Base-by-base conservation (phyloP, 495 filamentous ascomycete species). In the Trichoderma erinaceum region DNA sequence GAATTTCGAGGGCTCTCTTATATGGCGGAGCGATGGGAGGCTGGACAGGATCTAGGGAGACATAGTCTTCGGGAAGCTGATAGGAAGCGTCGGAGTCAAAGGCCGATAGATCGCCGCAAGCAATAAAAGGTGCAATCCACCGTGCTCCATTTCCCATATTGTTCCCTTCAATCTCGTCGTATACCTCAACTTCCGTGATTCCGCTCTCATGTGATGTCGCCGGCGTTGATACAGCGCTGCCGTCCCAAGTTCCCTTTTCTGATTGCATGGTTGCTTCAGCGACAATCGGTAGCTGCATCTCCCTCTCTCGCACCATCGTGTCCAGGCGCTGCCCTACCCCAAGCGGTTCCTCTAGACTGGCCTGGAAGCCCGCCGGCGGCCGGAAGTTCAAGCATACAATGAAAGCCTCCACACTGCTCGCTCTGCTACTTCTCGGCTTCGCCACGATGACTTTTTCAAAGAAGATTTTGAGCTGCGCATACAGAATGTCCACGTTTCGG, bases 1-100 rank as follows among this genome's bases (percentile, higher is more conserved):
- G 85, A 79, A 96, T 78, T 75, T 99, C 95, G 68, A 99, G 80
- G 4, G 96, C 95, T 18, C 87, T 85, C 75, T 93, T 93, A 70
- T 99, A 99, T 0, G 95, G 96, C 2, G 95, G 95, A 10, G 96
- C 96, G 12, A 93, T 98, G 7, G 95, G 95, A 7, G 93, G 94
- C 70, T 97, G 95, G n/a, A 99, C 85, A 0, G 95, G 95, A 75
- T 97, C 93, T 41, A 97, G 85, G 66, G 87, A 92, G 50, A 91
- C 84, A 71, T 92, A 84, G 66, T 83, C 82, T 13, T 84, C 82
- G 1, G 95, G 93, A 12, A 99, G 81, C 69, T 88, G 84, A 78
- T 97, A 97, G 1, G 92, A 91, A 23, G 95, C 95, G 82, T 99
- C 95, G 0, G 93, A 90, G 77, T 99, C 95, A 80, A 89, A 97